A percentile compares a stretch with the other conserved stretches of the same genome.
These are phyloP conservation scores for Simplicillium sp. DNA, from an alignment of 2,329 filamentous ascomycete genomes.

Conservation along the genomic window DNA sequence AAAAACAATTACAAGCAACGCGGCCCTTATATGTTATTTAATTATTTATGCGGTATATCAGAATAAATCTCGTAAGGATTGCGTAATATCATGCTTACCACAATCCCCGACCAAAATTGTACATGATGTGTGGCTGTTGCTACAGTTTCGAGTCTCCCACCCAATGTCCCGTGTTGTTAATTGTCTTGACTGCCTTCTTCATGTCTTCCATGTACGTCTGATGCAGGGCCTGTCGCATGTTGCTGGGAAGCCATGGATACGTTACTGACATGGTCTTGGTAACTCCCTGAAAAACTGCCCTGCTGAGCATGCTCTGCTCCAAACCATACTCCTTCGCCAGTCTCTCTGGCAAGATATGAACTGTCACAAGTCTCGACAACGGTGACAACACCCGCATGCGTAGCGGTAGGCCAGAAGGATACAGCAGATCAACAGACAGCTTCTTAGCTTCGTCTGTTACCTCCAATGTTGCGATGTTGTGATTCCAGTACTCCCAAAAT, in stretches of 20 bases:
- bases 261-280: slow-evolving; percentile 18
- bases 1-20: too few species aligned
- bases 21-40: too few species aligned
- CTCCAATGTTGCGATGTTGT: slow-evolving; percentile 19
- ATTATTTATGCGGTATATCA: too few species aligned
- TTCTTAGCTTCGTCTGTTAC: slow-evolving; percentile 19
- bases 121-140: too few species aligned
- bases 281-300: slow-evolving; percentile 7
- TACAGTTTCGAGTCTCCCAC: too few species aligned
- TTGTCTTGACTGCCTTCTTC: slow-evolving; percentile 10
- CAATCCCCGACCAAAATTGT: too few species aligned
- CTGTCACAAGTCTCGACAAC: slow-evolving; percentile 10
- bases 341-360: slow-evolving; percentile 10
- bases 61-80: too few species aligned
- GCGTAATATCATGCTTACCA: too few species aligned
- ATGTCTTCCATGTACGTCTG: slow-evolving; percentile 15
- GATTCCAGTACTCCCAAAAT: slow-evolving; percentile 28
- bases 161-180: slow-evolving; percentile 11
- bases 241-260: slow-evolving; percentile 9
- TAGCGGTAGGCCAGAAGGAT: slow-evolving; percentile 12
- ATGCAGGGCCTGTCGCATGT: slow-evolving; percentile 12
- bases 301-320: slow-evolving; percentile 9
- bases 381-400: slow-evolving; percentile 12
- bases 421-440: slow-evolving; percentile 14
- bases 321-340: slow-evolving; percentile 15